These are phyloP conservation scores for Lodderomyces theae DNA, from an alignment of 1,139 yeast genomes.

Conservation along the genomic window DNA sequence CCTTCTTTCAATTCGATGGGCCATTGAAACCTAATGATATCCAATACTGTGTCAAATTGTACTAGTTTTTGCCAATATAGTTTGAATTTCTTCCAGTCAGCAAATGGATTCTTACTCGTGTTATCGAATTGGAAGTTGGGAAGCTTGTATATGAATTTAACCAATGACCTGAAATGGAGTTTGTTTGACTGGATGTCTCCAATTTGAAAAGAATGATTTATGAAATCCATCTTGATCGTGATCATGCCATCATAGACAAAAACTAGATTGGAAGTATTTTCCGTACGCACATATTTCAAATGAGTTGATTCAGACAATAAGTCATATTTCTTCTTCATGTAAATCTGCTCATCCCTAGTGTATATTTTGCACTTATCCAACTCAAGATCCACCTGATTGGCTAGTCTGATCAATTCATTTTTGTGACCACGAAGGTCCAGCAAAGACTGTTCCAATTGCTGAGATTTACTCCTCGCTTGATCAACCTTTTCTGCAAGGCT, in stretches of 20 bases:
- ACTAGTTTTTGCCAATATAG: slow-evolving; percentile 21
- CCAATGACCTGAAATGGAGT: slow-evolving; percentile 9
- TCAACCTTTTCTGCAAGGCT: background rate
- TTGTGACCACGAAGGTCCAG: slow-evolving; percentile 3
- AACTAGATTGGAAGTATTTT: slow-evolving; percentile 10
- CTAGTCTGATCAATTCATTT: slow-evolving; percentile 14
- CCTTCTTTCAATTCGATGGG: slow-evolving; percentile 20
- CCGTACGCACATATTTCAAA: slow-evolving; percentile 5
- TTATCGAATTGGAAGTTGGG: slow-evolving; percentile 4
- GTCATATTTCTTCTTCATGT: background rate
- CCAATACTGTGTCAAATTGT: slow-evolving; percentile 27
- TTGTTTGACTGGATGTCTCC: slow-evolving; percentile 2
- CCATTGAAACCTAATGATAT: slow-evolving; percentile 26
- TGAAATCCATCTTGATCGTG: slow-evolving; percentile 16
- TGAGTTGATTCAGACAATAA: background rate
- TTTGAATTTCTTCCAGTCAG: slow-evolving; percentile 14
- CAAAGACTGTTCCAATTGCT: background rate
- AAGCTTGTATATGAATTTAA: slow-evolving; percentile 10
- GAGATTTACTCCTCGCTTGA: background rate
- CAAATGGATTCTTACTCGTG: slow-evolving; percentile 15
- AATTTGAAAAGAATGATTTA: slow-evolving; percentile 5
- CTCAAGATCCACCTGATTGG: slow-evolving; percentile 23
- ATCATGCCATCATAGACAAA: slow-evolving; percentile 20
- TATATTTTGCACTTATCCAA: slow-evolving; percentile 9
- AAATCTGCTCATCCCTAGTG: background rate